These are phyloP conservation scores for Styphnolobium japonicum DNA, from an alignment of 306 rosid genomes.

Conservation along the genomic window DNA sequence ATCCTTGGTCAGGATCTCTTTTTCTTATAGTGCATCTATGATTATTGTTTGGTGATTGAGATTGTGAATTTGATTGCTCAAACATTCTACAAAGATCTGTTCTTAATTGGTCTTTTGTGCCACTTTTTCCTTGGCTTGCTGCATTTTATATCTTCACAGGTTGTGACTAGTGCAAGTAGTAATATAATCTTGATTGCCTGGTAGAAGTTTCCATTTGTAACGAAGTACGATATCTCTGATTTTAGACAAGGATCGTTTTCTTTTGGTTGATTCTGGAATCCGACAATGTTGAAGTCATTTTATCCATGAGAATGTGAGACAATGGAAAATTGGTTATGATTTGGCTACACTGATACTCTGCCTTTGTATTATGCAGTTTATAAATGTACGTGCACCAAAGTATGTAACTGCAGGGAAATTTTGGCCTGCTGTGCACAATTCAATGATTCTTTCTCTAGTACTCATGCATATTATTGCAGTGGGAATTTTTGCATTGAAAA, in stretches of 20 bases:
- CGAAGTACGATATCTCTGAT: not conserved
- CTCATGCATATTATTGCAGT: slow-evolving; percentile 93
- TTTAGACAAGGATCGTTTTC: not conserved
- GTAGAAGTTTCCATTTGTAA: not conserved
- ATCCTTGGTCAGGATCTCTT: too few relatives aligned
- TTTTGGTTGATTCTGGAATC: not conserved
- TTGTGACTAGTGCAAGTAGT: not conserved
- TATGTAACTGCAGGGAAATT: slow-evolving; percentile 87
- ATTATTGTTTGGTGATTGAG: too few relatives aligned
- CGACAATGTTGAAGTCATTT: slow-evolving; percentile 1
- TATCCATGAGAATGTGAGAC: slow-evolving; percentile 1
- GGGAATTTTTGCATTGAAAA: slow-evolving; percentile 86
- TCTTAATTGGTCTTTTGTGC: too few relatives aligned
- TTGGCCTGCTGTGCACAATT: slow-evolving; percentile 87
- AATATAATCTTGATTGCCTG: not conserved
- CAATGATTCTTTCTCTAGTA: slow-evolving; percentile 78
- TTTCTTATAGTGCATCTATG: too few relatives aligned
- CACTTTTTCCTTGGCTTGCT: too few relatives aligned
- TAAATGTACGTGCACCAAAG: slow-evolving; percentile 74
- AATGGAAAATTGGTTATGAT: not conserved
- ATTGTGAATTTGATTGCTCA: too few relatives aligned
- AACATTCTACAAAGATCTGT: too few relatives aligned
- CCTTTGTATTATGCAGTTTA: slow-evolving; percentile 54
- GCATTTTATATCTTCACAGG: too few relatives aligned
- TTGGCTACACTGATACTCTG: slow-evolving; percentile 24